Base-by-base conservation (phyloP, 1,284 basidiomycete genomes). In the Tylopilus sp. region DNA sequence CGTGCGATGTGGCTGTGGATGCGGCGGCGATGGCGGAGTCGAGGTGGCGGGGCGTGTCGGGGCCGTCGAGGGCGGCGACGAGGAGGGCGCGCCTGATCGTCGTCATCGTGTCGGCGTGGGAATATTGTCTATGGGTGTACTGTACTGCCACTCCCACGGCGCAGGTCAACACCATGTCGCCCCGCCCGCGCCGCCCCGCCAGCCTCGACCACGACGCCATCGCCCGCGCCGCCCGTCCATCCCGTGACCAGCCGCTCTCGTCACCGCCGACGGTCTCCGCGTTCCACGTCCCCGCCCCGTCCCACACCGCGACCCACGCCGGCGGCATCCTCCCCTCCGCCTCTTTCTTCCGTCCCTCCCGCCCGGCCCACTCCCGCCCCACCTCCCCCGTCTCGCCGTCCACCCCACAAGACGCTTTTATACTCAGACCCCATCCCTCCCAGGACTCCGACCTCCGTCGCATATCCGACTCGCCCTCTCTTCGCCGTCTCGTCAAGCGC, bases 281-380 rank as follows among this genome's bases (percentile, higher is more conserved):
- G 13, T 72, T 71, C 47, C 56, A 58, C 43, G 19, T 57, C 19
- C 48, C 60, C 22, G 35, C 52, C 37, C 81, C 83, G 40, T 78
- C 82, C 22, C 64, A 61, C 37, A 54, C 65, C 25, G 20, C 77
- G 4, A 85, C 86, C 0, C 85, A 89, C 68, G 83, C 84, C 17
- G 81, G 83, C 40, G 88, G 87, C 26, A 85, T 90, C 20, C 81
- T 84, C 50, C 87, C 88, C 24, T 81, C 88, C 19, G 80, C 85
- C 11, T 84, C 84, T 7, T 89, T 90, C 72, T 90, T 90, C 63
- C 80, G 77, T 26, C 86, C 88, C 6, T 80, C 82, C 11, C 76
- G 82, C 45, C 87, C 75, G 75, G 7, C 11, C 48, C 58, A 76
- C 63, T 70, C 74, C 28, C 70, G 67, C 29, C 70, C 72, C 20